phyloP scores from a whole-genome alignment of 176 grass and related monocot species.

The Alopecurus myosuroides region DNA sequence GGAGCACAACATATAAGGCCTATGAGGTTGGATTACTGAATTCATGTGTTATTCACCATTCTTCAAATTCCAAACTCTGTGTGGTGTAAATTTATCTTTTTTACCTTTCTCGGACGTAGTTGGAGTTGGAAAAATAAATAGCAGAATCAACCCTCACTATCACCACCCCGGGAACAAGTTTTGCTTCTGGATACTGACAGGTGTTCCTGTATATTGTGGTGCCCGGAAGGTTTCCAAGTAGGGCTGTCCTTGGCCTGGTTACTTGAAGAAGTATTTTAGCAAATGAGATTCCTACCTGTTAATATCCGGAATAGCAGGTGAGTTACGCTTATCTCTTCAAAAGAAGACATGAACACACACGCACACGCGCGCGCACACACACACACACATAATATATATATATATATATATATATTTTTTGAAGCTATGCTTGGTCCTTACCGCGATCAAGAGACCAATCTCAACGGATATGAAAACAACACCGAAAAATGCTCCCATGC shows the following conservation, averaged over 20 bases:
- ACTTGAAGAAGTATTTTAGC: constrained; percentile 98
- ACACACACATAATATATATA: too few species aligned
- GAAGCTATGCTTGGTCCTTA: constrained; percentile 35
- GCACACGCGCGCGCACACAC: too few species aligned
- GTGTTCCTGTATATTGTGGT: constrained; percentile 84
- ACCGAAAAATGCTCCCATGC: constrained; percentile 94
- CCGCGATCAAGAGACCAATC: constrained; percentile 87
- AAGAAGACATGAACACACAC: neutral
- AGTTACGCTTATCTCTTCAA: neutral
- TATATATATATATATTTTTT: neutral
- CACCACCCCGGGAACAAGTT: constrained; percentile 64
- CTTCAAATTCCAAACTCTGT: neutral
- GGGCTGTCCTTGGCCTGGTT: constrained; percentile 78
- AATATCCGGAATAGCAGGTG: neutral
- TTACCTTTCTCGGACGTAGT: constrained; percentile 90
- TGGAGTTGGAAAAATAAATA: constrained; percentile 97
- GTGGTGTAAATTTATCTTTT: neutral
- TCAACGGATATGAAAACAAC: constrained; percentile 82
- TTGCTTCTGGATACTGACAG: constrained; percentile 86
- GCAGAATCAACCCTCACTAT: constrained; percentile 87
- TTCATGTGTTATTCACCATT: neutral
- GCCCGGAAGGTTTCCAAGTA: constrained; percentile 87
- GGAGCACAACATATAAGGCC: neutral
- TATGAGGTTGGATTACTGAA: neutral
- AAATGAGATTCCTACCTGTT: constrained; percentile 81